Conservation (phyloP, 305 asterid genomes). For the Fraxinus platypoda region DNA sequence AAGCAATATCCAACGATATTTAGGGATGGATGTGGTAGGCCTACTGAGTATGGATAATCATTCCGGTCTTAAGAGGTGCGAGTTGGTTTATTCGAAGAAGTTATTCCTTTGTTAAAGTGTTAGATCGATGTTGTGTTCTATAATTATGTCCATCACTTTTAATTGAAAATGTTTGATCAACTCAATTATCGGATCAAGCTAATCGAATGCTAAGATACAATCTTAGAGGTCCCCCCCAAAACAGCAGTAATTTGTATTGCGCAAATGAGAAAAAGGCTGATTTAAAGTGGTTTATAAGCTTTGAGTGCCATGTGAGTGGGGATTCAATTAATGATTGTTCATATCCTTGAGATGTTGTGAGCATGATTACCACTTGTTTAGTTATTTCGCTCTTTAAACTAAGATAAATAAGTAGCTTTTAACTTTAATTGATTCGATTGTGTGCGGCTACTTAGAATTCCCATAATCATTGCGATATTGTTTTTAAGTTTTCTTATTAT, state of each 20-base stretch:
- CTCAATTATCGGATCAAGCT: neutral
- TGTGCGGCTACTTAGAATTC: neutral
- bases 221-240: neutral
- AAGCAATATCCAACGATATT: neutral
- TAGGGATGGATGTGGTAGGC: no score
- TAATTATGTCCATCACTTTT: neutral
- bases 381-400: neutral
- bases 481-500: neutral
- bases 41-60: neutral
- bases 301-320: conserved; percentile 10
- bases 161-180: neutral
- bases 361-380: conserved; percentile 3
- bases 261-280: neutral
- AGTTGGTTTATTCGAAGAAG: neutral
- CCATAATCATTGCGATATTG: neutral
- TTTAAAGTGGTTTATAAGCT: neutral
- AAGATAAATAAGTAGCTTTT: neutral
- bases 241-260: neutral
- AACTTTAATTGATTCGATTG: neutral
- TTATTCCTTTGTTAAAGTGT: neutral
- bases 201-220: neutral
- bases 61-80: neutral
- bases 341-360: neutral
- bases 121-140: neutral
- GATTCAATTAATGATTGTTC: conserved; percentile 6